A percentile compares a stretch with the other conserved stretches of the same genome.
Conservation (phyloP, 73 alveolate species). For the Paramecium biaurelia region DNA sequence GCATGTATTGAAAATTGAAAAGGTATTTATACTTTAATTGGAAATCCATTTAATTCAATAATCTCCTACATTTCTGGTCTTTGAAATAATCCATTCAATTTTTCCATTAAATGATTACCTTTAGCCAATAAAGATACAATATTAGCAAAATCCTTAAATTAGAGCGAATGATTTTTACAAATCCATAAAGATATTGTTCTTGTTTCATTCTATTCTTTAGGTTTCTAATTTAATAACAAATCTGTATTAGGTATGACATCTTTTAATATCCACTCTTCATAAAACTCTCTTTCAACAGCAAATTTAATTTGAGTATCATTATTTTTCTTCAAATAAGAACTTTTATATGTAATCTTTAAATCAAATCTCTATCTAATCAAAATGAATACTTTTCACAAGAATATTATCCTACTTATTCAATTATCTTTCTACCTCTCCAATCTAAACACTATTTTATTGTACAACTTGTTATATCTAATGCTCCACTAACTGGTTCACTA, state of each 20-base stretch:
- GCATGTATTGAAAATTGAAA: slow-evolving; percentile 48
- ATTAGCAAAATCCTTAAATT: slow-evolving; percentile 23
- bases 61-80: slow-evolving; percentile 26
- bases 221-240: not conserved
- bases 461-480: not conserved
- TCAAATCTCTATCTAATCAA: slow-evolving; percentile 11
- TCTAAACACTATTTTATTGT: not conserved
- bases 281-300: slow-evolving; percentile 33
- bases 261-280: slow-evolving; percentile 19
- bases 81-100: not conserved
- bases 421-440: slow-evolving; percentile 24
- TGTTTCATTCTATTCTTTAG: slow-evolving; percentile 21
- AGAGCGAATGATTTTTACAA: slow-evolving; percentile 15
- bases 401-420: slow-evolving; percentile 36
- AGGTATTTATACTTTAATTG: slow-evolving; percentile 25
- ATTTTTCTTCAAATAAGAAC: not conserved
- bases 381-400: not conserved
- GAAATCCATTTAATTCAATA: slow-evolving; percentile 23
- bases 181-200: slow-evolving; percentile 36
- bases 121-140: slow-evolving; percentile 15
- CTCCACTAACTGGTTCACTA: slow-evolving; percentile 46
- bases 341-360: slow-evolving; percentile 33
- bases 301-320: slow-evolving; percentile 39
- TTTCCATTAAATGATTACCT: slow-evolving; percentile 36
- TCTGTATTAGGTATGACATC: slow-evolving; percentile 5